Evolutionary conservation across 305 asterid species (phyloP), one percentile per base, ranked within the genome.

Genomic region (Rubia tinctorum): DNA sequence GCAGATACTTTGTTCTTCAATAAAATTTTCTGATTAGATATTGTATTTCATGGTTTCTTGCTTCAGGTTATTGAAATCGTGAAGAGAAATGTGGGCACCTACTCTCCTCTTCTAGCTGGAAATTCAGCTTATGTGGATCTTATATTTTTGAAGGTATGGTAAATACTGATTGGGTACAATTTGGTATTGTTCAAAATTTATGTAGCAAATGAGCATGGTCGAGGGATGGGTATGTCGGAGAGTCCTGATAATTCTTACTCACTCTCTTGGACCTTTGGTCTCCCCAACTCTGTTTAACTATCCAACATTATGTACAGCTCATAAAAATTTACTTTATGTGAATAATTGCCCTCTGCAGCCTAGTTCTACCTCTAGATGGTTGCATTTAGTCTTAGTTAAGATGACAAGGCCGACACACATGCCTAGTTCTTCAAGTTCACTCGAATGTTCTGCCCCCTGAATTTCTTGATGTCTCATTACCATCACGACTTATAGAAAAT

Each of bases 91-190:
- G 82, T 86, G 25, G 95, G 93, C 78, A 68, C 88, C 22, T 79
- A 82, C 74, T 82, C 81, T 14, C 89, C 97, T 77, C 90, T 84
- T 63, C 85, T 95, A 49, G 99, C 99, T 4, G 99, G 98, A 77
- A 95, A 95, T 80, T 95, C 99, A 51, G 80, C 92, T 81, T 92
- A 95, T 78, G 82, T 72, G 77, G 99, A 95, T 86, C 88, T 86
- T 81, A 73, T 87, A 44, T 95, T 86, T 77, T 37, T 92, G 80
- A 92, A 88, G 90, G 98, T 92, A 85, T 75, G 81, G 40, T 75
- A 79, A 71, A 73, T 49, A 22, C 53, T 59, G 63, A 51, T 40
- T 75, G 56, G 53, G 61, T 65, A 66, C 58, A 8, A 17, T 47
- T 70, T 55, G 8, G 49, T 7, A 37, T 5, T 18, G 14, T 12